Evolutionary conservation across 345 rosid species (phyloP).

Genomic region (Capsella bursapastoris): DNA sequence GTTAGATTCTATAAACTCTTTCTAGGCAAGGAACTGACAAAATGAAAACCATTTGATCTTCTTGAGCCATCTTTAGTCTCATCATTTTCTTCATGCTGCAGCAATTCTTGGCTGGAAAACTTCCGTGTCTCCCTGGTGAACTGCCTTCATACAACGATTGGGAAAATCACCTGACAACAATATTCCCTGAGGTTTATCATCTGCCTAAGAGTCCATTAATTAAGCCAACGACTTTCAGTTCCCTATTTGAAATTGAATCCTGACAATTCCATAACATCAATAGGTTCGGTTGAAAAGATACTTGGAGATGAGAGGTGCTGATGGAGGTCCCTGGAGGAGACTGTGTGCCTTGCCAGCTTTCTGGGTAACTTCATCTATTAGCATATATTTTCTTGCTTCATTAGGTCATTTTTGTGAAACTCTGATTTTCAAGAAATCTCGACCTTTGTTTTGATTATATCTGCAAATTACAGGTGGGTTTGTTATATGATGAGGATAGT

Average conservation of each 20-base stretch:
- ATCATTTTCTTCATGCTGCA: conserved; percentile 44
- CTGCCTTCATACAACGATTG: conserved; percentile 91
- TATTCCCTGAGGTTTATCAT: conserved; percentile 88
- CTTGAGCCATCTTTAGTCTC: not conserved
- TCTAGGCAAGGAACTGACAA: not conserved
- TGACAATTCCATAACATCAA: conserved; percentile 23
- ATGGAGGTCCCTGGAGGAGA: conserved; percentile 99
- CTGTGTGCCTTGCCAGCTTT: conserved; percentile 95
- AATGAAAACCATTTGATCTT: conserved; percentile 1
- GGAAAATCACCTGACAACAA: conserved; percentile 97
- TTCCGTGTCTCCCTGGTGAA: conserved; percentile 92
- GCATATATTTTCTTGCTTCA: conserved; percentile 11
- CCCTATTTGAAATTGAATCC: conserved; percentile 24
- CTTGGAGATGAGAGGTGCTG: conserved; percentile 99
- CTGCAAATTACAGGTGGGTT: conserved; percentile 70
- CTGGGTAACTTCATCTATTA: conserved; percentile 65
- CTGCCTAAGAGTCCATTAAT: not conserved
- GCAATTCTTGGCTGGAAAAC: conserved; percentile 98
- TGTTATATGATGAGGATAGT: conserved; percentile 81
- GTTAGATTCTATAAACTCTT: not conserved
- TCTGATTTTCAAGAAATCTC: not conserved
- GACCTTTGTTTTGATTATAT: conserved; percentile 31
- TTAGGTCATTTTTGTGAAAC: conserved; percentile 1
- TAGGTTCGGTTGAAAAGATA: conserved; percentile 97
- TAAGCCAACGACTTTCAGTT: conserved; percentile 23